These are phyloP conservation scores for Backusella liffmaniae DNA, from an alignment of 192 early-diverging fungal species.

Conservation along the genomic window DNA sequence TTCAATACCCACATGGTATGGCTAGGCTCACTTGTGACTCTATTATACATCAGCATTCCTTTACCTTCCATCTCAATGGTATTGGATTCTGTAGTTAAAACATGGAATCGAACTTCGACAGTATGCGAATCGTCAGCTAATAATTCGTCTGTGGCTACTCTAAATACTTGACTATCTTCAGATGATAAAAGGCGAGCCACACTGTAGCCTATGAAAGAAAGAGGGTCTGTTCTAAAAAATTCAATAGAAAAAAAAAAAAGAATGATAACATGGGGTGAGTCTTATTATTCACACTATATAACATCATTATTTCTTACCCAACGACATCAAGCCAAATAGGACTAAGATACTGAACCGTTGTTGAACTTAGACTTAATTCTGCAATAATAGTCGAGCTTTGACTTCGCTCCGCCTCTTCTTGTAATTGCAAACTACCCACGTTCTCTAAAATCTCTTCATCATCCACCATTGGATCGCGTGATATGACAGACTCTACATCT, in stretches of 20 bases:
- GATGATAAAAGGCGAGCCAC: slow-evolving; percentile 55
- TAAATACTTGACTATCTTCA: slow-evolving; percentile 61
- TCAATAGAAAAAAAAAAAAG: not conserved
- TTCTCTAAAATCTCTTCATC: slow-evolving; percentile 16
- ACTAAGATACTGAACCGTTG: slow-evolving; percentile 63
- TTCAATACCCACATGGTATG: slow-evolving; percentile 82
- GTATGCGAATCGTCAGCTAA: slow-evolving; percentile 61
- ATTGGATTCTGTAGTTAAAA: slow-evolving; percentile 21
- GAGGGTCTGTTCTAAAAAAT: slow-evolving; percentile 43
- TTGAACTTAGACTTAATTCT: slow-evolving; percentile 64
- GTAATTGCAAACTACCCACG: slow-evolving; percentile 46
- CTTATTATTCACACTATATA: no score
- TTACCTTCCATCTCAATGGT: slow-evolving; percentile 75
- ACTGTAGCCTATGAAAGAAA: slow-evolving; percentile 40
- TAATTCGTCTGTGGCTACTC: slow-evolving; percentile 54
- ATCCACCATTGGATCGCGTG: not conserved
- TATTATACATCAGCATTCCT: slow-evolving; percentile 80
- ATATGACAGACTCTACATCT: not conserved
- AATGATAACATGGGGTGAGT: not conserved
- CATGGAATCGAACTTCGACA: slow-evolving; percentile 64
- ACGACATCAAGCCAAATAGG: slow-evolving; percentile 70
- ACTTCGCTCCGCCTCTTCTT: slow-evolving; percentile 59
- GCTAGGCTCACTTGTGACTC: slow-evolving; percentile 55
- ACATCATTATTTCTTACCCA: slow-evolving; percentile 49
- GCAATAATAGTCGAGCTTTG: slow-evolving; percentile 75